Percentiles rank a stretch among this genome's conserved stretches.
Conservation (phyloP, 2,329 filamentous ascomycete species). For the Calycina herbarum region DNA sequence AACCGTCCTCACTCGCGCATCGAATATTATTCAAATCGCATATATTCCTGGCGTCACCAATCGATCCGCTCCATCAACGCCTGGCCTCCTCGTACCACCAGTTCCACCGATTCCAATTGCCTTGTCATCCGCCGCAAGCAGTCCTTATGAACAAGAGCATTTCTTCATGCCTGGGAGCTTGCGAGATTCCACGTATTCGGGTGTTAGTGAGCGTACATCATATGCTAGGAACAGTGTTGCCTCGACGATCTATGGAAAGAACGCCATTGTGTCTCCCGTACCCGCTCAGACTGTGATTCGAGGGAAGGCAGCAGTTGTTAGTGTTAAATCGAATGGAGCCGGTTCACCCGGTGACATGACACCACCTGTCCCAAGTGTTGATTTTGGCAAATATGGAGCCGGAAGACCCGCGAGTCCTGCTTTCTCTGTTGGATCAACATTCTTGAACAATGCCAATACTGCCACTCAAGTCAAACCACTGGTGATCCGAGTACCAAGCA, state of each 20-base stretch:
- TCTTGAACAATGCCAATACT: conserved; percentile 63
- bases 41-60: conserved; percentile 98
- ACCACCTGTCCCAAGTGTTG: conserved; percentile 73
- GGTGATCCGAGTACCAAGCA: conserved; percentile 56
- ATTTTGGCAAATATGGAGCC: conserved; percentile 58
- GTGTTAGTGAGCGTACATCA: conserved; percentile 63
- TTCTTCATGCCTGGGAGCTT: conserved; percentile 93
- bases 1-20: conserved; percentile 90
- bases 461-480: conserved; percentile 59
- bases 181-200: conserved; percentile 87
- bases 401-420: conserved; percentile 54
- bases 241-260: conserved; percentile 91
- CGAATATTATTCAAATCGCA: conserved; percentile 98
- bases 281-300: conserved; percentile 85
- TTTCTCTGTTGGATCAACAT: conserved; percentile 68
- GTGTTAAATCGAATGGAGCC: conserved; percentile 71
- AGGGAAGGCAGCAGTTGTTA: conserved; percentile 89
- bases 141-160: conserved; percentile 73
- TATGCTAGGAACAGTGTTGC: conserved; percentile 74
- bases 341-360: conserved; percentile 54
- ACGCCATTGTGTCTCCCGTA: conserved; percentile 75
- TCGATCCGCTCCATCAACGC: conserved; percentile 80
- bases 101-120: conserved; percentile 85
- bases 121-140: conserved; percentile 55
- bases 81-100: conserved; percentile 79